These are phyloP conservation scores for Suhomyces ambrosiae DNA, from an alignment of 1,139 yeast genomes.

Conservation along the genomic window DNA sequence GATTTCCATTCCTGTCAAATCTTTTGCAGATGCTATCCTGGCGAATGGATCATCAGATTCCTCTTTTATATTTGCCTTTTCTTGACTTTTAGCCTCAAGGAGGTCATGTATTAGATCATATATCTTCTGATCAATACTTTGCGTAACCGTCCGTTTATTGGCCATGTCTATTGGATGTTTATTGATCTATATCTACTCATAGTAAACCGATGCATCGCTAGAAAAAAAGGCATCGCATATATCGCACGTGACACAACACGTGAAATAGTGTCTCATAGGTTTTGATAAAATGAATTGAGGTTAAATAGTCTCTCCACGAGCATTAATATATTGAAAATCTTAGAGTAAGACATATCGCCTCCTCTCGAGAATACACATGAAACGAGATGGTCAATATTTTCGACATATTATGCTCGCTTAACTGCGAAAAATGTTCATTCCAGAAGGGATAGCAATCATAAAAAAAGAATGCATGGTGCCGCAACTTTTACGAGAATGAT, in stretches of 20 bases:
- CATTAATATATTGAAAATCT: too few species aligned
- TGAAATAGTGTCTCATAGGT: too few species aligned
- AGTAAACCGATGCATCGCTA: conserved; percentile 5
- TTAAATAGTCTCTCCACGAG: too few species aligned
- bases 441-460: conserved; percentile 2
- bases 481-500: conserved; percentile 1
- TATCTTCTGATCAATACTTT: conserved; percentile 51
- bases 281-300: too few species aligned
- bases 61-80: conserved; percentile 18
- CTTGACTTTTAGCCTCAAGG: conserved; percentile 53
- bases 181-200: too few species aligned
- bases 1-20: conserved; percentile 53
- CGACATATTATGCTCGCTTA: neutral
- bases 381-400: neutral
- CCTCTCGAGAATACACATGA: conserved; percentile 1
- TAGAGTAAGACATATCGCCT: too few species aligned
- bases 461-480: neutral
- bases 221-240: neutral
- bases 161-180: conserved; percentile 13
- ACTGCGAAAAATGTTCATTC: neutral
- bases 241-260: neutral
- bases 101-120: conserved; percentile 51
- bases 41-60: conserved; percentile 35
- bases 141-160: conserved; percentile 26
- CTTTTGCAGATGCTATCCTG: conserved; percentile 60